Base-by-base conservation (phyloP, 345 rosid species). In the Bruguiera parviflora region DNA sequence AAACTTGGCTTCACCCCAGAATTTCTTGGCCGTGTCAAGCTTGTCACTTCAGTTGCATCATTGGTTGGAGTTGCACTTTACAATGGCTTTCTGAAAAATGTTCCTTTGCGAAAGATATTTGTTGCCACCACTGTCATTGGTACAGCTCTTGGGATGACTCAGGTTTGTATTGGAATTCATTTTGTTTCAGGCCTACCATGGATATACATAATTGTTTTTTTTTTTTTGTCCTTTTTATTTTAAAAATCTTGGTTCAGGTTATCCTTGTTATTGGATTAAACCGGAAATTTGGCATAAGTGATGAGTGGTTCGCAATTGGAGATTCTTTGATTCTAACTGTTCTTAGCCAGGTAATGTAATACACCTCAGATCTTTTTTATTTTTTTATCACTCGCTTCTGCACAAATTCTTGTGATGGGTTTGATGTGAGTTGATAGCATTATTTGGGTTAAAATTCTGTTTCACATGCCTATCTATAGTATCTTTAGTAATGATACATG, bases 251-350 rank as follows among this genome's bases (percentile, higher is more conserved):
- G 66, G 49, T 65, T 68, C 78, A 92, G 99, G 92, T 95, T 69
- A 65, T 95, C 62, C 99, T 92, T 35, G 96, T 95, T 35, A 87
- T 92, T 22, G 96, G 98, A 70, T 77, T 92, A 58, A 90, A 95
- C 77, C 79, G 88, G 53, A 79, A 85, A 71, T 73, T 95, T 67
- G 98, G 98, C 57, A 85, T 95, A 64, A 92, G 94, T 37, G 96
- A 92, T 13, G 96, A 92, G 73, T 95, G 99, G 97, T 95, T 95
- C 83, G 91, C 99, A 47, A 86, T 92, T 43, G 99, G 99, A 56
- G 99, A 90, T 81, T 92, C 98, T 61, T 81, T 92, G 78, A 88
- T 95, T 75, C 77, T 90, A 58, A 92, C 98, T 0, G 97, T 95
- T 64, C 96, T 92, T 70, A 82, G 88, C 74, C 97, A 91, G 98